Base-by-base conservation (phyloP, 495 filamentous ascomycete species). In the Penicillium argentinense region DNA sequence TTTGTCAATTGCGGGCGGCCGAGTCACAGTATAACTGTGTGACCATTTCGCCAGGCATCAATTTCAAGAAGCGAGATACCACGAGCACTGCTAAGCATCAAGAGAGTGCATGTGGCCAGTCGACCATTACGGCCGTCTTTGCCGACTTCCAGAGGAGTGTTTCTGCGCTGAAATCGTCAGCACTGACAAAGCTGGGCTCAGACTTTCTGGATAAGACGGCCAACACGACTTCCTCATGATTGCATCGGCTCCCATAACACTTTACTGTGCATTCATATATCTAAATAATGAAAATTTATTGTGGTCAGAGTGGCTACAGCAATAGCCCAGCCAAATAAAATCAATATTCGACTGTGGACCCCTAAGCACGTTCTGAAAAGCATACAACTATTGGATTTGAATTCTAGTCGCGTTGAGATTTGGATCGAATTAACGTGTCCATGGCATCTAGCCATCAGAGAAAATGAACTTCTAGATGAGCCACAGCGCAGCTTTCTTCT, bases 1-100 rank as follows among this genome's bases (percentile, higher is more conserved):
- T 77, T 34, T 75, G 72, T 45, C 45, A 62, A 22, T 39, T 77
- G 21, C 58, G 73, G 25, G 67, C 60, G 7, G 64, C 64, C 5
- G 54, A 68, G 21, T 42, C 64, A 7, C 64, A 65, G 45, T 63
- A 60, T 30, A 61, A 61, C 36, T 68, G 64, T 13, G 52, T 51
- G 13, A 51, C 51, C 4, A 41, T 57, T 13, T 47, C 54, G 8
- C 54, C 57, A 5, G 57, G 57, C 3, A 49, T 61, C 11, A 46
- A 52, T 19, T 63, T 60, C 42, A 54, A 45, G 36, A 58, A 58
- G 49, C 34, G 43, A 29, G 49, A 51, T 5, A 42, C 16, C 6
- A 38, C 25, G 2, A 30, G 36, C 28, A 34, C 22, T 33, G 19
- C 13, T 4, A 34, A 26, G 22, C 28, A 43, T 14, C 9, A 47